These are phyloP conservation scores for Pseudohyphozyma bogoriensis DNA, from an alignment of 768 basidiomycete species.

Conservation along the genomic window DNA sequence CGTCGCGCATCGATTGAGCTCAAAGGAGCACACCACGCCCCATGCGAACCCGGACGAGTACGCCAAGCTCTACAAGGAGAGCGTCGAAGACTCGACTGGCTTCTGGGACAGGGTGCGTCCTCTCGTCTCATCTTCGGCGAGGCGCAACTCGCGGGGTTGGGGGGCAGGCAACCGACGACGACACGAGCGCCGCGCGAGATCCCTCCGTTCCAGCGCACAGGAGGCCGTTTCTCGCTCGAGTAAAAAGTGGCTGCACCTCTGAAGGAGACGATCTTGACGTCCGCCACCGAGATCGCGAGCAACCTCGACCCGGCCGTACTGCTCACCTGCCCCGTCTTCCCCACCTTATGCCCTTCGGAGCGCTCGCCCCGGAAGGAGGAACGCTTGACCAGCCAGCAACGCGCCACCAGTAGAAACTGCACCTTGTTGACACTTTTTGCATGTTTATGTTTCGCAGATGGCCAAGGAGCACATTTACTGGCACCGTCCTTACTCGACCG, in stretches of 20 bases:
- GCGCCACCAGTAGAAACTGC: neutral
- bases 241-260: neutral
- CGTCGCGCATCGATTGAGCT: conserved; percentile 14
- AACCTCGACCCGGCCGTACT: no score
- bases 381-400: no score
- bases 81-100: conserved; percentile 16
- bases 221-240: neutral
- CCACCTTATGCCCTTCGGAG: no score
- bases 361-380: no score
- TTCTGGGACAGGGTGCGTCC: conserved; percentile 32
- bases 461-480: conserved; percentile 62
- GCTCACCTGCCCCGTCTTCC: no score
- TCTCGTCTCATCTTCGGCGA: neutral
- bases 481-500: conserved; percentile 81
- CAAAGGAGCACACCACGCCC: conserved; percentile 13
- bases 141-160: neutral
- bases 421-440: neutral
- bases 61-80: conserved; percentile 25
- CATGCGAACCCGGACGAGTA: conserved; percentile 28
- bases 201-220: neutral
- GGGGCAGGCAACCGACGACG: neutral
- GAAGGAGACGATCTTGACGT: no score
- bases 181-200: neutral
- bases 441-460: conserved; percentile 30
- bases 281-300: no score